Percentiles rank a stretch among this genome's conserved stretches.
Conservation (phyloP, 208 protist genomes). For the Trypanosoma vivax region DNA sequence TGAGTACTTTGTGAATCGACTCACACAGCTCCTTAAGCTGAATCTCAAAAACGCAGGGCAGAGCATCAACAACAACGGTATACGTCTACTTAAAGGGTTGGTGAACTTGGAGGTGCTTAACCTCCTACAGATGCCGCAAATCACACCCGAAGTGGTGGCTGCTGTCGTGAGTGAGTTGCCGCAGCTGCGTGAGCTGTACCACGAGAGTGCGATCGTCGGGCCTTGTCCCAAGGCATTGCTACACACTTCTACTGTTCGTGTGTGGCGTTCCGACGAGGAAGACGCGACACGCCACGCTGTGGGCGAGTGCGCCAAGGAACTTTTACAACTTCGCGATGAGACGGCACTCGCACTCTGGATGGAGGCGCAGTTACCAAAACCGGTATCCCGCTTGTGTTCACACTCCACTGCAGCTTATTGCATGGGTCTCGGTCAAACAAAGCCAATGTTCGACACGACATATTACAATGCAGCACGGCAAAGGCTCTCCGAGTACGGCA, state of each 20-base stretch:
- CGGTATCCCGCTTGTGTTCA: slow-evolving; percentile 4
- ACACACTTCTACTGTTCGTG: neutral
- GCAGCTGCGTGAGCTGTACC: slow-evolving; percentile 17
- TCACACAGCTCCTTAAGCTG: slow-evolving; percentile 16
- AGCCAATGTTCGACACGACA: slow-evolving; percentile 18
- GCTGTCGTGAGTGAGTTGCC: slow-evolving; percentile 11
- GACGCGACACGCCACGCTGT: slow-evolving; percentile 12
- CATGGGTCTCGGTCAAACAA: neutral
- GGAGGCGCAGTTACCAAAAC: slow-evolving; percentile 25
- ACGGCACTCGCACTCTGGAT: slow-evolving; percentile 27
- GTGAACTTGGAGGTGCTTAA: slow-evolving; percentile 21
- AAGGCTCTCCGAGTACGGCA: slow-evolving; percentile 6
- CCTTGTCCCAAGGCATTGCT: neutral
- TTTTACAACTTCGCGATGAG: slow-evolving; percentile 25
- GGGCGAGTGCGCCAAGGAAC: slow-evolving; percentile 8
- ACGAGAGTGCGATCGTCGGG: slow-evolving; percentile 20
- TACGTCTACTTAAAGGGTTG: slow-evolving; percentile 12
- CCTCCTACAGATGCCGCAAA: slow-evolving; percentile 21
- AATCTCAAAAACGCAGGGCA: slow-evolving; percentile 24
- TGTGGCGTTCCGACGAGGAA: slow-evolving; percentile 17
- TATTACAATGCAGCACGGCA: slow-evolving; percentile 13
- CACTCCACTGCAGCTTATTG: neutral
- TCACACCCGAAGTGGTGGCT: slow-evolving; percentile 5
- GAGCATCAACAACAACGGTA: slow-evolving; percentile 3
- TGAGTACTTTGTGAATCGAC: slow-evolving; percentile 1